Conservation (phyloP, 331 rosid genomes). For the Quercus phellos region DNA sequence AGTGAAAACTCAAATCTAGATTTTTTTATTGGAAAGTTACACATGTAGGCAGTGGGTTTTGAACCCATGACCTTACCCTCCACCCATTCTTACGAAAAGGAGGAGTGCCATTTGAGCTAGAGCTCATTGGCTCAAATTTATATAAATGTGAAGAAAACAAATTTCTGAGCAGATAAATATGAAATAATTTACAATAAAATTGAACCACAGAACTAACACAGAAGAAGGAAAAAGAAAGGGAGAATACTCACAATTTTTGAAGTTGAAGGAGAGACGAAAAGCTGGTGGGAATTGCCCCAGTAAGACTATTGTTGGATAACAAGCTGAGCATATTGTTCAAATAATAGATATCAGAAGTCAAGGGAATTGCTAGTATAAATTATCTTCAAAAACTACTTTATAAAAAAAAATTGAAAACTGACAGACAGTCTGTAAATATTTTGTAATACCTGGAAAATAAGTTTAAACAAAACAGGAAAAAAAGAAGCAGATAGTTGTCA, state of each 20-base stretch:
- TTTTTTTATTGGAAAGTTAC: too few species aligned
- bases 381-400: neutral
- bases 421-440: neutral
- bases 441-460: neutral
- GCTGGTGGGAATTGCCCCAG: conserved; percentile 58
- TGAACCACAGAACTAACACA: neutral
- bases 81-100: too few species aligned
- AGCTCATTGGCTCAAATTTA: neutral
- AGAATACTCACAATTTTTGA: conserved; percentile 65
- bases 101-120: neutral
- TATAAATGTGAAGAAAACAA: too few species aligned
- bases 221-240: conserved; percentile 1
- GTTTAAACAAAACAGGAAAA: neutral
- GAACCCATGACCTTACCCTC: too few species aligned
- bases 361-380: conserved; percentile 3
- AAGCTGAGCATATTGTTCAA: conserved; percentile 40
- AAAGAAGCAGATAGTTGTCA: neutral
- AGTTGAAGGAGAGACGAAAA: conserved; percentile 53
- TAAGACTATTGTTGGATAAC: conserved; percentile 74
- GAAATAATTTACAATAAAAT: neutral
- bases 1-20: neutral
- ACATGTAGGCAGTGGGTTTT: too few species aligned
- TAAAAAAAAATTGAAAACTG: neutral
- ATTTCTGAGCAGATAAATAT: neutral
- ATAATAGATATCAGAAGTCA: conserved; percentile 5